Evolutionary conservation across 139 green algal genomes (phyloP).

Genomic region (Haematococcus sp.): DNA sequence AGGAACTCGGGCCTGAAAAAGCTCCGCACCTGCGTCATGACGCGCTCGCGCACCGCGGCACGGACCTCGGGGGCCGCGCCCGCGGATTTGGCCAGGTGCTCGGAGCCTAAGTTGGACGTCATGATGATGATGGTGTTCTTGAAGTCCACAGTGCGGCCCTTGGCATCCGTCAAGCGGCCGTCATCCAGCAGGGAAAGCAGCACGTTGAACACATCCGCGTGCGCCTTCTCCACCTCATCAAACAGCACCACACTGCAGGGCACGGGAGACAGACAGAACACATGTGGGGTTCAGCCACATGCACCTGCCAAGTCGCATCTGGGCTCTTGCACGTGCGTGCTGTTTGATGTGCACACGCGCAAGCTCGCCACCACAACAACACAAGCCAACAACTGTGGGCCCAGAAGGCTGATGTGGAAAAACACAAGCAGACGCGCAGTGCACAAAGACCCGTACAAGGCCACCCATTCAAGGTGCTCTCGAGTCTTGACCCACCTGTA

Average conservation of each 20-base stretch:
- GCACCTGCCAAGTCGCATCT: too few species aligned
- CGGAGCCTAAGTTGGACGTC: conserved; percentile 87
- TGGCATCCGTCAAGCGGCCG: conserved; percentile 52
- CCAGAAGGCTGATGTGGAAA: conserved; percentile 23
- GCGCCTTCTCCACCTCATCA: conserved; percentile 78
- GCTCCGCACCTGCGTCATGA: conserved; percentile 21
- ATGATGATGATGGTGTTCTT: conserved; percentile 94
- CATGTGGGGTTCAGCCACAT: too few species aligned
- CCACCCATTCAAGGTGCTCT: too few species aligned
- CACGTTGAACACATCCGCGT: conserved; percentile 81
- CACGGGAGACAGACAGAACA: not conserved
- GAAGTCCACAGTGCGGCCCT: conserved; percentile 91
- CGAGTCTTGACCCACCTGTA: conserved; percentile 44
- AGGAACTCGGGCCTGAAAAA: conserved; percentile 61
- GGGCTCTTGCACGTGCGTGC: too few species aligned
- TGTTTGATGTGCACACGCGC: not conserved
- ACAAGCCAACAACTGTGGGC: conserved; percentile 52
- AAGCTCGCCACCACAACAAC: not conserved
- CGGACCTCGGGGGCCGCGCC: not conserved
- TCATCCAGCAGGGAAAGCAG: conserved; percentile 90
- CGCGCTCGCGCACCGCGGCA: not conserved
- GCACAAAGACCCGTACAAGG: too few species aligned
- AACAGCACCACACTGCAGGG: conserved; percentile 83
- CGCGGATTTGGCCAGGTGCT: conserved; percentile 8
- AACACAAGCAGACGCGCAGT: too few species aligned